phyloP scores from a whole-genome alignment of 768 basidiomycete species.

The Imleria badia region DNA sequence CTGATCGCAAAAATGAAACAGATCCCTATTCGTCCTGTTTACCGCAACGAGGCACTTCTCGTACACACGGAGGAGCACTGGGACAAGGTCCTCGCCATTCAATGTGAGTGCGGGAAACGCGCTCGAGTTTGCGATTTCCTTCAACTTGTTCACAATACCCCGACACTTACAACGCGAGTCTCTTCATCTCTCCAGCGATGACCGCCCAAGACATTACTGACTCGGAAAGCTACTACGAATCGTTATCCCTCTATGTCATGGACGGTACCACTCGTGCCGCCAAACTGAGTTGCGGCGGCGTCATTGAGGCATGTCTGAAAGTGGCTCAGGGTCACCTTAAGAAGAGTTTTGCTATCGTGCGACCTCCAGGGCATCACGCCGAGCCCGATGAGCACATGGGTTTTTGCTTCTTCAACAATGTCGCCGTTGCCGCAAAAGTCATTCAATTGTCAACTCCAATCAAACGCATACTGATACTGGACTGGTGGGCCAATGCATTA shows the following conservation, averaged over 20 bases:
- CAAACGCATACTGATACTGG: conserved; percentile 86
- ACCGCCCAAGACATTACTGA: conserved; percentile 70
- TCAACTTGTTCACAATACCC: neutral
- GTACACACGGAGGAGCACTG: conserved; percentile 92
- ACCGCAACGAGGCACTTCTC: conserved; percentile 76
- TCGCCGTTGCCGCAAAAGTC: conserved; percentile 86
- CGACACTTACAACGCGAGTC: conserved; percentile 17
- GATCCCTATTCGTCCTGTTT: conserved; percentile 72
- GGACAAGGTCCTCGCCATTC: conserved; percentile 83
- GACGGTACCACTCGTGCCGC: conserved; percentile 82
- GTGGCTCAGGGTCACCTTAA: conserved; percentile 79
- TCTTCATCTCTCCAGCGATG: conserved; percentile 52
- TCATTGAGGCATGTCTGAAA: conserved; percentile 84
- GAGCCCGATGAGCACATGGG: conserved; percentile 99
- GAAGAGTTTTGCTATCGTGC: conserved; percentile 92
- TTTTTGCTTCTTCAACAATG: conserved; percentile 99
- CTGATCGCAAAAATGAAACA: conserved; percentile 72
- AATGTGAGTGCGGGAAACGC: conserved; percentile 53
- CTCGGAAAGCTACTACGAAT: conserved; percentile 82
- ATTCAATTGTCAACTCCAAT: conserved; percentile 67
- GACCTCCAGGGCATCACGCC: conserved; percentile 97
- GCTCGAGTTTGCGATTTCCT: conserved; percentile 1
- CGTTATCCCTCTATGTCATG: conserved; percentile 90
- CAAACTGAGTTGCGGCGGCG: conserved; percentile 89
- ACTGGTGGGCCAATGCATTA: conserved; percentile 70